Evolutionary conservation across 768 basidiomycete genomes (phyloP), one percentile per base, ranked within the genome.

Genomic region (Auricularia cornea): DNA sequence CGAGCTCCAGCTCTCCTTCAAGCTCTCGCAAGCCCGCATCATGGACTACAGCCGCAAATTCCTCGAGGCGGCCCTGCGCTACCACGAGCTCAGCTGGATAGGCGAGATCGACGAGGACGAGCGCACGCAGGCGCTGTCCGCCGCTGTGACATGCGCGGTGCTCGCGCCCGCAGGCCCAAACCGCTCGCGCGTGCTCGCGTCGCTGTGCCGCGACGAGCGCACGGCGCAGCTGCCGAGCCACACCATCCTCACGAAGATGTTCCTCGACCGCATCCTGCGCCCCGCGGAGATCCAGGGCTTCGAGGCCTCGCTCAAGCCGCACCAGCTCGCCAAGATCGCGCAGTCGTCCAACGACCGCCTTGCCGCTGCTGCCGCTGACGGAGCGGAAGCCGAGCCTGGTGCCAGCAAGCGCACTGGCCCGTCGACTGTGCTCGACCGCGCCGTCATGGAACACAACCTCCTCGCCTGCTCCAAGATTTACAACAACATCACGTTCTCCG

Each of bases 381-480:
- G 80, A 41, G 78, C 77, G 62, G 77, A 75, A 52, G 73, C 73
- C 31, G 87, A 86, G 30, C 80, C 84, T 8, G 79, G 77, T 14
- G 76, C 81, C 18, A 91, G 89, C 75, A 91, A 84, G 41, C 84
- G 94, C 66, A 92, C 89, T 48, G 96, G 94, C 1, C 96, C 97
- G 3, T 88, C 92, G 5, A 98, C 95, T 11, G 95, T 99, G 23
- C 82, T 99, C 51, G 97, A 98, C 73, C 85, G 95, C 56, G 97
- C 97, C 5, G 94, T 99, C 56, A 92, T 98, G 89, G 97, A 99
- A 73, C 97, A 99, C 76, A 99, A 99, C 74, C 81, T 99, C 11
- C 84, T 98, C 65, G 94, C 95, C 3, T 94, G 94, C 73, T 96
- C 94, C 3, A 92, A 94, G 70, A 94, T 98, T 60, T 99, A 98